Evolutionary conservation across 169 alveolate species (phyloP).

Genomic region (Eimeria praecox): DNA sequence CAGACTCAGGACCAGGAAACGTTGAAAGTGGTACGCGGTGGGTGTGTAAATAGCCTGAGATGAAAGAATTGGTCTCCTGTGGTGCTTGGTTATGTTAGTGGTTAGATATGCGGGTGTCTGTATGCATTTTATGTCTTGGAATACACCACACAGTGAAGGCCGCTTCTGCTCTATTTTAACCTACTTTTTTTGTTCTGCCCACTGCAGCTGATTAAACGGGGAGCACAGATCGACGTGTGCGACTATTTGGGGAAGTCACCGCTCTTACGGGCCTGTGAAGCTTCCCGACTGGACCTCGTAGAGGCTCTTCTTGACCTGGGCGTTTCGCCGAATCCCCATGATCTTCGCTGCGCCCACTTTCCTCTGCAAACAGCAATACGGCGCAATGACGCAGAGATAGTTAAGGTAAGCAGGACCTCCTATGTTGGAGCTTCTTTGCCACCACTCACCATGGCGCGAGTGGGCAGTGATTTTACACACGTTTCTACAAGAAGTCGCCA

Average conservation of each 20-base stretch:
- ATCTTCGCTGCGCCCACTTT: conserved; percentile 83
- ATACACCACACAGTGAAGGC: neutral
- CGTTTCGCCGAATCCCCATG: conserved; percentile 83
- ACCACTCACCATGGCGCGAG: neutral
- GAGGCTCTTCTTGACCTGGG: conserved; percentile 86
- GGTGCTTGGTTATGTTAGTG: neutral
- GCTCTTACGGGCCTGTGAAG: conserved; percentile 91
- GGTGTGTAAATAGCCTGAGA: neutral
- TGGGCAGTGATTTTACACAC: neutral
- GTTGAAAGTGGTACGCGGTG: conserved; percentile 85
- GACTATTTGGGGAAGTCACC: conserved; percentile 93
- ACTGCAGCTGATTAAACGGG: conserved; percentile 87
- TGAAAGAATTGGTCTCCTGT: neutral
- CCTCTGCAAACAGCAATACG: conserved; percentile 81
- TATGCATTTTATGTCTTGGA: neutral
- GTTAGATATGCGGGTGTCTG: neutral
- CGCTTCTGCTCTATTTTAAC: neutral
- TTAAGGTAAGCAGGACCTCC: conserved; percentile 29
- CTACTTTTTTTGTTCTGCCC: neutral
- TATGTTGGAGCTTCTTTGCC: neutral
- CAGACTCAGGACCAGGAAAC: conserved; percentile 87
- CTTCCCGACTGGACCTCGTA: conserved; percentile 87
- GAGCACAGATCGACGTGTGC: conserved; percentile 92
- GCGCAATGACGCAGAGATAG: conserved; percentile 79
- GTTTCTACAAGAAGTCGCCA: neutral